These are phyloP conservation scores for Eucalyptus sideroxylon DNA, from an alignment of 345 rosid genomes.

Conservation along the genomic window DNA sequence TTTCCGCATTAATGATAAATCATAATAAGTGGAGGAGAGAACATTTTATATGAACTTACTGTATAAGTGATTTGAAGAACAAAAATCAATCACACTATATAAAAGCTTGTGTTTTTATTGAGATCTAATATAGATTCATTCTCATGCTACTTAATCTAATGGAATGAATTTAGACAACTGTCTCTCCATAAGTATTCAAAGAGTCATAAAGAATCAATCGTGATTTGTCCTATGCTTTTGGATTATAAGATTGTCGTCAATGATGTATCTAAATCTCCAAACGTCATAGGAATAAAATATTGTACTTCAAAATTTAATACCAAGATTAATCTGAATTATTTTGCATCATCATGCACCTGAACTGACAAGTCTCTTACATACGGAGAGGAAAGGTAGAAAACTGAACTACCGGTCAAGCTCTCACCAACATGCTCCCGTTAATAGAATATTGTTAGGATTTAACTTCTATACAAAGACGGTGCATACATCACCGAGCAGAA, in stretches of 20 bases:
- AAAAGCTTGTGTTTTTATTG: background rate
- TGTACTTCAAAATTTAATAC: background rate
- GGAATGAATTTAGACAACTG: rapidly evolving
- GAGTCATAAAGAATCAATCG: background rate
- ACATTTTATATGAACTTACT: background rate
- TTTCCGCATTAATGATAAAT: background rate
- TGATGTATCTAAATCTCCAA: background rate
- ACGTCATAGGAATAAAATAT: background rate
- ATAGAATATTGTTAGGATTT: background rate
- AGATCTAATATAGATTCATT: background rate
- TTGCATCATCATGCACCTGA: background rate
- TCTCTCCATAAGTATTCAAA: background rate
- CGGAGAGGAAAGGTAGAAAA: background rate
- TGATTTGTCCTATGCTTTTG: background rate
- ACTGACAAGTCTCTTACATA: background rate
- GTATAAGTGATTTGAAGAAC: background rate
- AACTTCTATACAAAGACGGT: background rate
- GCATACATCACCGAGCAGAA: rapidly evolving
- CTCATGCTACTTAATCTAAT: background rate
- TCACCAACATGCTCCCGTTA: background rate
- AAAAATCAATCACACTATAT: background rate
- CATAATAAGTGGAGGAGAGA: background rate
- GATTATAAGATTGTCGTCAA: background rate
- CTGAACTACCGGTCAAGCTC: background rate
- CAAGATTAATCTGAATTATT: background rate